Evolutionary conservation across 2,329 filamentous ascomycete genomes (phyloP).

Genomic region (Cladosporium austrohemisphaericum): DNA sequence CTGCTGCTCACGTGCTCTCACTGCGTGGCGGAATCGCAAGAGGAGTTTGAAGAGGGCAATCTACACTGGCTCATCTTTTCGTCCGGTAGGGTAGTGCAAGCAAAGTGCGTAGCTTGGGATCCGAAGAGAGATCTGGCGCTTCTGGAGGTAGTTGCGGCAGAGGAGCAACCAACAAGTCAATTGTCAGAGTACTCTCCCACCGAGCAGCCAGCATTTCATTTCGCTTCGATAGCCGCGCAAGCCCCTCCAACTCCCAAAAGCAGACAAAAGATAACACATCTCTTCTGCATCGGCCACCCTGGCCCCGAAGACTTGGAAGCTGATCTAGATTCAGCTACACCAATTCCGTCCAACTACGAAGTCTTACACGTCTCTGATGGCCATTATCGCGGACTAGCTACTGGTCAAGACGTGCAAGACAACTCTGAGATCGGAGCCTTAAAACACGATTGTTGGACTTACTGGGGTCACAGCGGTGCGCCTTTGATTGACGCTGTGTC

Average conservation of each 20-base stretch:
- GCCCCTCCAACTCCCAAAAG: not conserved
- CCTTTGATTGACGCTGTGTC: conserved; percentile 42
- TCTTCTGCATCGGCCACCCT: conserved; percentile 42
- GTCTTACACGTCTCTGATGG: conserved; percentile 48
- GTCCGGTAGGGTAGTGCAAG: conserved; percentile 38
- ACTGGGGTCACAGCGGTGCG: conserved; percentile 55
- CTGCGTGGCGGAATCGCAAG: conserved; percentile 44
- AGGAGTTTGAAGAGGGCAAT: conserved; percentile 32
- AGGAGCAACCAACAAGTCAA: no score
- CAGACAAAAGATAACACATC: conserved; percentile 13
- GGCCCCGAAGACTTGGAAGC: conserved; percentile 45
- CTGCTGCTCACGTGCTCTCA: conserved; percentile 51
- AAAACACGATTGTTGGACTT: conserved; percentile 55
- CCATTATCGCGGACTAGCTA: conserved; percentile 38
- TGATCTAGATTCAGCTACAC: conserved; percentile 26
- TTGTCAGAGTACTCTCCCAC: no score
- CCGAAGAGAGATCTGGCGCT: conserved; percentile 45
- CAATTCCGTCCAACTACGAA: conserved; percentile 43
- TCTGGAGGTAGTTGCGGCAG: conserved; percentile 36
- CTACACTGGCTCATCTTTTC: conserved; percentile 44
- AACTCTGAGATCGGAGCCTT: conserved; percentile 52
- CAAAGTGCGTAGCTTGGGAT: conserved; percentile 43
- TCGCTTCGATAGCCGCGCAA: conserved; percentile 22
- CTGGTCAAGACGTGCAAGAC: conserved; percentile 44
- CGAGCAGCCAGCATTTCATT: not conserved